Evolutionary conservation across 768 basidiomycete genomes (phyloP), one percentile per base, ranked within the genome.

Genomic region (Hortiboletus campestris): DNA sequence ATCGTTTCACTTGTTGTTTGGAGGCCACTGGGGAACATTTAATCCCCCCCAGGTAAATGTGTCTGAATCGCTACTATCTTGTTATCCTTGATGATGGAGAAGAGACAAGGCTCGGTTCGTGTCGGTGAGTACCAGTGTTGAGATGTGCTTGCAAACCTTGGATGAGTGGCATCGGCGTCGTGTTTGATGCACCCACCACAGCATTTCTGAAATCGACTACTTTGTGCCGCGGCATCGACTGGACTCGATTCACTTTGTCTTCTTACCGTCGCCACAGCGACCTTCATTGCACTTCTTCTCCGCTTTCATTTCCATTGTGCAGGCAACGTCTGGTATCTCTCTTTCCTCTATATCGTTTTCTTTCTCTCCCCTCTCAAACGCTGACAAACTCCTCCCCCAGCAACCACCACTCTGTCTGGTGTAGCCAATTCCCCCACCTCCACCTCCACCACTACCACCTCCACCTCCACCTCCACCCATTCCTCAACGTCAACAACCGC

Each of bases 291-390:
- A 25, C 25, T 25, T 3, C 25, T 25, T n/a, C n/a, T n/a, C n/a
- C n/a, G n/a, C 41, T 25, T 63, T 52, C 49, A 19, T 49, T 47
- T 45, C 14, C 19, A 1, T 13, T 43, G 12, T 40, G 20, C 43
- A 25, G 54, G 5, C 49, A 3, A 2, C 44, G 11, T 41, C 59
- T 51, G 69, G 64, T 69, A 65, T 45, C 53, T 60, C 60, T 36
- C 32, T 49, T 59, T 51, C 64, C 40, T 55, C 67, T 49, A 44
- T 8, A 3, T 28, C 58, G 9, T 36, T 9, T 20, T 43, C 60
- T n/a, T 3, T 56, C 17, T 32, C 57, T 14, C 19, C 49, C 25
- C 7, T 25, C 45, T 38, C 64, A 3, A 54, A 14, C 36, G 45
- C 67, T 71, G 6, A 64, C 56, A 0, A n/a, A 34, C 51, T 5